Evolutionary conservation across 2,329 filamentous ascomycete genomes (phyloP), one percentile per base, ranked within the genome.

Genomic region (Aspergillus phoenicis): DNA sequence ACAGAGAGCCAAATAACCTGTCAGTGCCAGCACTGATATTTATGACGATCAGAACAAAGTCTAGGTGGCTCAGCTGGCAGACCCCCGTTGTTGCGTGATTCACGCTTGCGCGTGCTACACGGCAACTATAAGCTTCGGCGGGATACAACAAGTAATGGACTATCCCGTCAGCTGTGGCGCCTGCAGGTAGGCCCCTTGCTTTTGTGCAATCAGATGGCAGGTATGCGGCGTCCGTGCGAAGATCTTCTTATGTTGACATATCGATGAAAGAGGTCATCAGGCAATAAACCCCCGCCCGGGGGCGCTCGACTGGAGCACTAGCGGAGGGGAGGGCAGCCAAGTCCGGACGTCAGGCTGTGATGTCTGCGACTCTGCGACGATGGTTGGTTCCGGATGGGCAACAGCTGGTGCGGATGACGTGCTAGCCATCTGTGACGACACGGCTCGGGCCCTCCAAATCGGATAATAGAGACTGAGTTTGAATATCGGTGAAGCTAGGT

Each of bases 351-450:
- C 15, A 28, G 22, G 53, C 45, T 26, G 13, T 56, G 53, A 56
- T 56, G 53, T 45, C 39, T 45, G 41, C 53, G 53, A 56, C 53
- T 52, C 33, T 22, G 45, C 38, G 36, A 20, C 10, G 17, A 26
- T 57, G 36, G 52, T 60, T 60, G 52, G 52, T 49, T 60, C 52
- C 38, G 36, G 52, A 60, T 60, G 36, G 52, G 58, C 38, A 48
- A 26, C 20, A 49, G 38, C n/a, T 26, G 20, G 36, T 30, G 15
- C 20, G 24, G 58, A 60, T 60, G 58, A 48, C 58, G 52, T 60
- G 58, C 36, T 60, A 24, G 45, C 6, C 24, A 33, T 30, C 33
- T 47, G 52, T 38, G 41, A 33, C 15, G 52, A 55, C 24, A 15
- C 22, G 41, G 24, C n/a, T 47, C 15, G 53, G 26, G n/a, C 15